phyloP scores from a whole-genome alignment of 768 basidiomycete species.

The Lactarius vividus region DNA sequence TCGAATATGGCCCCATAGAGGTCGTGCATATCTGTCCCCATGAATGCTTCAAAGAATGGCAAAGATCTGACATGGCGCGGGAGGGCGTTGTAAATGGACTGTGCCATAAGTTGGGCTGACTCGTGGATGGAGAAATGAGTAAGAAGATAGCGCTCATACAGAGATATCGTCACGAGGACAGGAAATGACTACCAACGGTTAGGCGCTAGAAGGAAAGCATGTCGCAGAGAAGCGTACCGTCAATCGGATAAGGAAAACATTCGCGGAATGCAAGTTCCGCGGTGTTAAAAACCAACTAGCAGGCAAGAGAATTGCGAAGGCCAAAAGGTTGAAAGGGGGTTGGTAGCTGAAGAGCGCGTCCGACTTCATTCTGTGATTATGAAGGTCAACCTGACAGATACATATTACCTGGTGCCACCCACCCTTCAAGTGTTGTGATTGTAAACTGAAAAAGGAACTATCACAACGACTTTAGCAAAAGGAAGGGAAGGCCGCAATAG shows the following conservation, averaged over 20 bases:
- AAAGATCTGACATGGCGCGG: constrained; percentile 71
- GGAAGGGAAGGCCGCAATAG: not conserved
- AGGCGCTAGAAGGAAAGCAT: not conserved
- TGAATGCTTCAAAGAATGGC: constrained; percentile 70
- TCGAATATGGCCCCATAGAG: constrained; percentile 81
- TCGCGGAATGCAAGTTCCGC: constrained; percentile 73
- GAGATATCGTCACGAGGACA: constrained; percentile 66
- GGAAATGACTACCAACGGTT: constrained; percentile 58
- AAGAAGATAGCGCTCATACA: constrained; percentile 74
- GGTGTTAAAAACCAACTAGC: constrained; percentile 73
- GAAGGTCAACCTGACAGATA: constrained; percentile 15
- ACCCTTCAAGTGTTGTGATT: constrained; percentile 88
- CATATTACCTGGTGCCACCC: constrained; percentile 21
- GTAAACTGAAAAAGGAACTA: constrained; percentile 87
- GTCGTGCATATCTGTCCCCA: constrained; percentile 66
- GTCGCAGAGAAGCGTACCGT: constrained; percentile 48
- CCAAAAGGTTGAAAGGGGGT: constrained; percentile 84
- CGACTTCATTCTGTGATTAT: constrained; percentile 64
- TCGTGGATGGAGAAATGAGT: constrained; percentile 50
- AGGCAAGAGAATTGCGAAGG: constrained; percentile 77
- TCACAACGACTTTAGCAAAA: not conserved
- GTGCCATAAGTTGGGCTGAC: constrained; percentile 49
- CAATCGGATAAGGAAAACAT: constrained; percentile 81
- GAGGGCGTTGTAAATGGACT: constrained; percentile 59
- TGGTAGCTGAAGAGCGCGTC: constrained; percentile 92